phyloP scores from a whole-genome alignment of 441 rosid genomes.

The Adansonia grandidieri region DNA sequence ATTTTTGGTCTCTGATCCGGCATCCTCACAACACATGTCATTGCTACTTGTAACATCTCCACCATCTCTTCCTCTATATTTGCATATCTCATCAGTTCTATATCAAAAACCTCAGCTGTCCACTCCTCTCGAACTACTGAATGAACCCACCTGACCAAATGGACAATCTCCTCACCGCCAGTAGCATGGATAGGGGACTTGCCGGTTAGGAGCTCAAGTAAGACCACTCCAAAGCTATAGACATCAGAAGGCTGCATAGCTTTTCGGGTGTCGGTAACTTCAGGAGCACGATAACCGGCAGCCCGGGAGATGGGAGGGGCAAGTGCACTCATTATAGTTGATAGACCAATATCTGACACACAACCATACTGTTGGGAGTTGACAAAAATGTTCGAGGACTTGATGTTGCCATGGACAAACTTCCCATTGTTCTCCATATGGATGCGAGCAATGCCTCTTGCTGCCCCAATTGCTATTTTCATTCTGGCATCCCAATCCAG shows the following conservation, averaged over 20 bases:
- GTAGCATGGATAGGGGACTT: constrained; percentile 83
- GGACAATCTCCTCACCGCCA: constrained; percentile 79
- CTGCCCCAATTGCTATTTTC: constrained; percentile 79
- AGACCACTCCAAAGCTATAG: constrained; percentile 89
- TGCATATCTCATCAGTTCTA: constrained; percentile 76
- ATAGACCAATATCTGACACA: constrained; percentile 74
- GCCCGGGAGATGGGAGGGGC: constrained; percentile 73
- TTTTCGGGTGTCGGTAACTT: constrained; percentile 86
- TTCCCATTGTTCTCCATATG: constrained; percentile 75
- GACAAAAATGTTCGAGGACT: constrained; percentile 86
- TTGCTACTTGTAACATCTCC: constrained; percentile 91
- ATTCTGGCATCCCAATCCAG: constrained; percentile 84
- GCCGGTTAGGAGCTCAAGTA: constrained; percentile 87
- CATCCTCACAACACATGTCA: constrained; percentile 78
- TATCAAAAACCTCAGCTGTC: constrained; percentile 95
- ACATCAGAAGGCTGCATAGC: constrained; percentile 79
- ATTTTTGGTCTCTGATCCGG: constrained; percentile 89
- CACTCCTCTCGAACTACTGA: constrained; percentile 96
- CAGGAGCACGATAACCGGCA: constrained; percentile 93
- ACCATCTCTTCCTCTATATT: constrained; percentile 98
- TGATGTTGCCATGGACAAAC: constrained; percentile 87
- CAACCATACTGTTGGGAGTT: constrained; percentile 62
- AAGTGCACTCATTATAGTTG: constrained; percentile 69
- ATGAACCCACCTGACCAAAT: constrained; percentile 94
- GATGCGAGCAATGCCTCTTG: constrained; percentile 77